Base-by-base conservation (phyloP, 2,329 filamentous ascomycete species). In the Stachybotrys chartarum region DNA sequence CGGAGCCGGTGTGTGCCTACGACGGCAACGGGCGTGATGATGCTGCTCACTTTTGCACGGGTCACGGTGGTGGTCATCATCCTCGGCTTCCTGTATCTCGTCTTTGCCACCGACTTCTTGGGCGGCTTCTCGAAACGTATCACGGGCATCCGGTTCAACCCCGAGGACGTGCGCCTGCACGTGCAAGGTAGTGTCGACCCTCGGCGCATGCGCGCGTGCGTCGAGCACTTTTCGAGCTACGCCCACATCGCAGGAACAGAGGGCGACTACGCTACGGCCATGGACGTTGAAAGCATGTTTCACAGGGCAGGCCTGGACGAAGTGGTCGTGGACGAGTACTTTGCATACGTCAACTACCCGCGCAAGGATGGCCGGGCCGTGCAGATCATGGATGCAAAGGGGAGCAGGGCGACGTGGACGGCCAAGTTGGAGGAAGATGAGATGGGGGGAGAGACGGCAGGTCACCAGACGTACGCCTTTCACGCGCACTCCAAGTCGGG, bases 221-320 rank as follows among this genome's bases (percentile, higher is more conserved):
- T 96, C 57, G 77, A 82, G 64, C 88, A 92, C 66, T 84, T 93
- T 59, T 93, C 91, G 5, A 82, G 82, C 55, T 96, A 90, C 68
- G 89, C 94, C 58, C 94, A 97, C 70, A 80, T 97, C 59, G 94
- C 91, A 2, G 94, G 94, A n/a, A 96, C 91, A 3, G 87, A 96
- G 73, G 94, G 94, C 51, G 93, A 95, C 73, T 91, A 87, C 64
- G 89, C 87, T 50, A 79, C 96, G 54, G 93, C 90, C 7, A 82
- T 90, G 74, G 95, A 92, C 76, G 84, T 97, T 54, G 82, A 92
- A 70, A 85, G 84, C 64, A 82, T 87, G 69, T 96, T 97, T 71
- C 74, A 76, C 61, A 80, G 79, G 52, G 85, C 86, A 50, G 82
- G 83, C 5, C 78, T 99, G 66, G 91, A 96, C 63, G 78, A 87